phyloP scores from a whole-genome alignment of 305 asterid species.

The Fraxinus platypoda region DNA sequence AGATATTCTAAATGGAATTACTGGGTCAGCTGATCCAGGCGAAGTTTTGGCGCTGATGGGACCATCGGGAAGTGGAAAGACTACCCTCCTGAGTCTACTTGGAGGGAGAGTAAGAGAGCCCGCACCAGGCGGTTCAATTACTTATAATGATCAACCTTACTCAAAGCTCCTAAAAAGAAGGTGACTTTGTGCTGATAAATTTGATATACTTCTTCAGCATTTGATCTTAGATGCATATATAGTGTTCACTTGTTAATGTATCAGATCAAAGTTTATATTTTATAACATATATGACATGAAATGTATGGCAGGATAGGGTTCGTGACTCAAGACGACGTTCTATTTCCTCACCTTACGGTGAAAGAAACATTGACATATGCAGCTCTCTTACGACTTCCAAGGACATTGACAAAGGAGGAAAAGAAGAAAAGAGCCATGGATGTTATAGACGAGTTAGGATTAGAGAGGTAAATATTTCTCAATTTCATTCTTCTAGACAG shows the following conservation, averaged over 20 bases:
- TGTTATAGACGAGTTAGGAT: slow-evolving; percentile 78
- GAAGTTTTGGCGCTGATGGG: slow-evolving; percentile 97
- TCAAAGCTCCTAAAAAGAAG: slow-evolving; percentile 81
- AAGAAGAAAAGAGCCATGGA: slow-evolving; percentile 73
- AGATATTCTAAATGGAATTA: slow-evolving; percentile 72
- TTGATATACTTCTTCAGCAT: background rate
- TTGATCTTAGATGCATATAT: background rate
- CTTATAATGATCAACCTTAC: slow-evolving; percentile 79
- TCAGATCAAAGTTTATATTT: background rate
- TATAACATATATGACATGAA: slow-evolving; percentile 6
- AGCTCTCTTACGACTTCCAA: slow-evolving; percentile 85
- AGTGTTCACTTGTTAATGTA: background rate
- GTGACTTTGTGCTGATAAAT: slow-evolving; percentile 25
- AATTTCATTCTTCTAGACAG: background rate
- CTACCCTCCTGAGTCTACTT: slow-evolving; percentile 72
- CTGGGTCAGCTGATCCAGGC: slow-evolving; percentile 82
- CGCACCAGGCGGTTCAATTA: slow-evolving; percentile 55
- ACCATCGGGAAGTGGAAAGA: slow-evolving; percentile 98
- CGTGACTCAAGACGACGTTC: slow-evolving; percentile 93
- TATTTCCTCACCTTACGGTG: slow-evolving; percentile 95
- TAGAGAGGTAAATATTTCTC: slow-evolving; percentile 58
- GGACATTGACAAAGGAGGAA: slow-evolving; percentile 61
- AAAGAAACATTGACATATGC: slow-evolving; percentile 77
- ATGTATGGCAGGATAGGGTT: slow-evolving; percentile 78
- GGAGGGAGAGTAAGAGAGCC: slow-evolving; percentile 77